Evolutionary conservation across 257 asterid genomes (phyloP).

Genomic region (Solanum raphanifolium): DNA sequence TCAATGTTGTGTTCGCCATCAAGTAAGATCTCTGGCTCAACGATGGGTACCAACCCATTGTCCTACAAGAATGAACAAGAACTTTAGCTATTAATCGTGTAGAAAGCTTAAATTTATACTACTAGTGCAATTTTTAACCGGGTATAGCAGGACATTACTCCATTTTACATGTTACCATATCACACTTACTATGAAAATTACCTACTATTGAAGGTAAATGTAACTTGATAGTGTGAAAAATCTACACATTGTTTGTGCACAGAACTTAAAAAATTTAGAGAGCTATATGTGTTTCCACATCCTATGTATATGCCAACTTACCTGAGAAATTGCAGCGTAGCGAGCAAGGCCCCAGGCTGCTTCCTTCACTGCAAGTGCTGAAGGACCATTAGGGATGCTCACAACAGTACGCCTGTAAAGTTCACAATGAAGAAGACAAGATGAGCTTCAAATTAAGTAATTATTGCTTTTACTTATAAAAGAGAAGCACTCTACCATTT

Average conservation of each 20-base stretch:
- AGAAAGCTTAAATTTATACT: not conserved
- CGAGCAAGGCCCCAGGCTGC: slow-evolving; percentile 91
- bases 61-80: slow-evolving; percentile 29
- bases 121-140: not conserved
- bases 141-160: not conserved
- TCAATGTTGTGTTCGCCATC: slow-evolving; percentile 70
- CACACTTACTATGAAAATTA: not conserved
- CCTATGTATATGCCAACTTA: not conserved
- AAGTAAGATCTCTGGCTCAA: slow-evolving; percentile 73
- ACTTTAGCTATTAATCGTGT: not conserved
- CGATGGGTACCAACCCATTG: slow-evolving; percentile 73
- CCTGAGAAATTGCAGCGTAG: slow-evolving; percentile 75
- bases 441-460: not conserved
- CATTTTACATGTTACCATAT: not conserved
- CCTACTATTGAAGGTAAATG: not conserved
- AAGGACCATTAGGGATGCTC: slow-evolving; percentile 69
- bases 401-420: slow-evolving; percentile 58
- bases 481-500: slow-evolving; percentile 31
- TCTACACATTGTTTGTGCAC: not conserved
- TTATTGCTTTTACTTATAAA: not conserved
- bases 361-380: slow-evolving; percentile 70
- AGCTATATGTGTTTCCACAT: not conserved
- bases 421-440: not conserved
- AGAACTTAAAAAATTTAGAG: not conserved
- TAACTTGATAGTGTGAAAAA: not conserved